Evolutionary conservation across 169 alveolate species (phyloP), one percentile per base, ranked within the genome.

Genomic region (Cryptosporidium ryanae): DNA sequence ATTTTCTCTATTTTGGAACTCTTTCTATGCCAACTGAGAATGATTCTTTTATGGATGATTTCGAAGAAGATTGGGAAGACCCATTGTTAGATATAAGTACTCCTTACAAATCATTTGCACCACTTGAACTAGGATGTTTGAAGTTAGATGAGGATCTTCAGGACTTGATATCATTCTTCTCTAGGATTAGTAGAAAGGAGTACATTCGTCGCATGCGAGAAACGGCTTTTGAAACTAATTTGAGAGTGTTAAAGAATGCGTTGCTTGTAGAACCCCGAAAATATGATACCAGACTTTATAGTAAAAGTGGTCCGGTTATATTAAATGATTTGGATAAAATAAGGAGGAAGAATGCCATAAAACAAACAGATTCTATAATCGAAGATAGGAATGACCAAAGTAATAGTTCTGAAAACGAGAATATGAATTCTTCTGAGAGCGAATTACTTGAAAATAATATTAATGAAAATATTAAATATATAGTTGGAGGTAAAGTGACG

Each of bases 41-140:
- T n/a, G 21, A 21, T n/a, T 52, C 21, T 52, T 52, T 52, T n/a
- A 21, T 52, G 63, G 27, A 52, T 52, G 63, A 61, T 25, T 21
- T 61, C 6, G 87, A 76, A 25, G 87, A 76, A 18, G 87, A 76
- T 32, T 76, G 87, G 87, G 76, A 76, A 38, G 87, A 76, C 65
- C 87, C 87, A 43, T 55, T 76, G 13, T 61, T 76, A 43, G 87
- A 76, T 76, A 63, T 76, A 63, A 76, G 87, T 46, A 43, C 63
- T 59, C 87, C 87, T 12, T 76, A 76, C 43, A 76, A 55, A 23
- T 76, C 87, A 23, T 55, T 61, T 76, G 68, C 87, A 76, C 68
- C 87, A 13, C 46, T 27, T 12, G 71, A 55, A 59, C 31, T 55
- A 38, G 50, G 65, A 34, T 76, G 71, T 29, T 76, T 34, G 21